Conservation (phyloP, 1,139 yeast genomes). For the Lipomyces yarrowii region DNA sequence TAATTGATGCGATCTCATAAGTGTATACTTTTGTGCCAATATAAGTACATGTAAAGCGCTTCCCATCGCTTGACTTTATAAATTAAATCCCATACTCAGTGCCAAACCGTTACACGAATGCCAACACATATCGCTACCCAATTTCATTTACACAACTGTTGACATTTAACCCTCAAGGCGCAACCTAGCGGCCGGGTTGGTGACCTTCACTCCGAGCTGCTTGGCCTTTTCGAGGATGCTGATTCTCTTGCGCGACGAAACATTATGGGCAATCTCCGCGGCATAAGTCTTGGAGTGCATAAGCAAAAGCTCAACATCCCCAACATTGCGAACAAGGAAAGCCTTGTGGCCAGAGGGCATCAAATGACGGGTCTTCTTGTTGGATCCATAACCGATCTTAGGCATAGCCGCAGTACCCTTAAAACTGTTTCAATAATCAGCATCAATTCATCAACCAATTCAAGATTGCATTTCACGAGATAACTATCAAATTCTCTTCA, state of each 20-base stretch:
- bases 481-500: not conserved
- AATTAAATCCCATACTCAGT: not conserved
- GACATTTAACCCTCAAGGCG: constrained; percentile 27
- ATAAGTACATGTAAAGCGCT: constrained; percentile 2
- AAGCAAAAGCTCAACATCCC: constrained; percentile 93
- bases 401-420: constrained; percentile 99
- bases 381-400: constrained; percentile 99
- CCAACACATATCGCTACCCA: not conserved
- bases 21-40: constrained; percentile 5
- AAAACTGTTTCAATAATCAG: constrained; percentile 74
- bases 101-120: constrained; percentile 1
- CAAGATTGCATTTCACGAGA: not conserved
- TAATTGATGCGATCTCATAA: not conserved
- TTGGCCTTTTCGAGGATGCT: constrained; percentile 95
- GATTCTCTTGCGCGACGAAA: constrained; percentile 98
- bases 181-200: constrained; percentile 88
- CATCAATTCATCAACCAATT: not conserved
- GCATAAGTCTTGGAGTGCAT: constrained; percentile 98
- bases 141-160: not conserved
- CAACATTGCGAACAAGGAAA: constrained; percentile 87
- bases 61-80: not conserved
- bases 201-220: constrained; percentile 97
- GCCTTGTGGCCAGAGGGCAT: constrained; percentile 98
- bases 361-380: constrained; percentile 97
- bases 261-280: constrained; percentile 98